Conservation (phyloP, 805 yeast genomes). For the Hanseniaspora lindneri region DNA sequence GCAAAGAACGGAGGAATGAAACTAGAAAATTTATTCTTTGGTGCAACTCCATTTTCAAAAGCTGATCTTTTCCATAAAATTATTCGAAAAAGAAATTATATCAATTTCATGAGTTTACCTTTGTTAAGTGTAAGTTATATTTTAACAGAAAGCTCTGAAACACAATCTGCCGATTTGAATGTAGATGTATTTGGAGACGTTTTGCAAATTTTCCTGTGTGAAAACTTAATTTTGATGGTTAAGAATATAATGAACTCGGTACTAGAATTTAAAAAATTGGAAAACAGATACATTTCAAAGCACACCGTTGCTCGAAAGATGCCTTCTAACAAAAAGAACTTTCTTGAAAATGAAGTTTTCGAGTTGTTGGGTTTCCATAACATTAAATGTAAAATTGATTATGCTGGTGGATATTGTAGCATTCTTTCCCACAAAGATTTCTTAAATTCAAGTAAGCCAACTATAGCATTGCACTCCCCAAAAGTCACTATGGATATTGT, state of each 20-base stretch:
- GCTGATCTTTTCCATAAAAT: conserved; percentile 41
- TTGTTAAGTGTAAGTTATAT: conserved; percentile 28
- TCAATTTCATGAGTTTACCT: conserved; percentile 59
- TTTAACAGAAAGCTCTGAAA: conserved; percentile 28
- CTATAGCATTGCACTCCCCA: conserved; percentile 62
- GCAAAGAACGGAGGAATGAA: conserved; percentile 55
- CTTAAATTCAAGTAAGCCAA: conserved; percentile 33
- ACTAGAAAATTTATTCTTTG: conserved; percentile 53
- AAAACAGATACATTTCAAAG: conserved; percentile 6
- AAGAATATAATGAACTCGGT: conserved; percentile 32
- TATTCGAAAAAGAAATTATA: conserved; percentile 42
- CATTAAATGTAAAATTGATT: conserved; percentile 42
- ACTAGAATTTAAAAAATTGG: conserved; percentile 19
- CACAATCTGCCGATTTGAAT: conserved; percentile 29
- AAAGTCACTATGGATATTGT: conserved; percentile 48
- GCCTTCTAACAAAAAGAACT: not conserved
- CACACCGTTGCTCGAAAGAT: not conserved
- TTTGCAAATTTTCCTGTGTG: conserved; percentile 51
- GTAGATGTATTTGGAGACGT: conserved; percentile 54
- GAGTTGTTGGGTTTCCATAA: conserved; percentile 24
- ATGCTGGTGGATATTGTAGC: conserved; percentile 58
- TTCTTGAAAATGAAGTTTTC: not conserved
- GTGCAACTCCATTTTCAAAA: conserved; percentile 39
- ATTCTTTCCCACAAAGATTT: conserved; percentile 32
- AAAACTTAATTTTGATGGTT: conserved; percentile 39